Evolutionary conservation across 495 filamentous ascomycete genomes (phyloP).

Genomic region (Amorphotheca resinae): DNA sequence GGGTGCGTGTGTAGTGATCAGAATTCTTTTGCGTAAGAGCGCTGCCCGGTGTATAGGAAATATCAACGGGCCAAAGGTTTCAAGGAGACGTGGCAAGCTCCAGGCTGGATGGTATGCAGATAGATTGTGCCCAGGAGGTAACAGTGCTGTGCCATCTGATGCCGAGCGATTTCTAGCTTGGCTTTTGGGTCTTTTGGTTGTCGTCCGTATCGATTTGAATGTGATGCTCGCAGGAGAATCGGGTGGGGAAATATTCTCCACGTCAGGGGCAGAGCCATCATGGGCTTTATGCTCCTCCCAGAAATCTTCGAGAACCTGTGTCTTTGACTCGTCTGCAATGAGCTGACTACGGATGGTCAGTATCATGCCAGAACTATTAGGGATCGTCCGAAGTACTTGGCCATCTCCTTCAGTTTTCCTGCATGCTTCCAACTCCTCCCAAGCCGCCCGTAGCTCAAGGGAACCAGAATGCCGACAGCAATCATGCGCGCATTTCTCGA

Average conservation of each 20-base stretch:
- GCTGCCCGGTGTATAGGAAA: constrained; percentile 89
- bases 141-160: constrained; percentile 47
- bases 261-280: constrained; percentile 32
- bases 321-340: constrained; percentile 41
- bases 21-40: constrained; percentile 71
- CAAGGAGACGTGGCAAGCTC: constrained; percentile 62
- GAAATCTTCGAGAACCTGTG: constrained; percentile 56
- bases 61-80: constrained; percentile 77
- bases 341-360: constrained; percentile 30
- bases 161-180: constrained; percentile 42
- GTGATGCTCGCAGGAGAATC: constrained; percentile 36
- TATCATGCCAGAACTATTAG: not conserved
- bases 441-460: constrained; percentile 72
- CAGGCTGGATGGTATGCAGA: constrained; percentile 75
- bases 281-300: constrained; percentile 57
- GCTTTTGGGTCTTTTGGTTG: constrained; percentile 23
- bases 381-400: constrained; percentile 36
- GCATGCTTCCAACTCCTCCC: constrained; percentile 88
- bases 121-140: constrained; percentile 53
- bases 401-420: constrained; percentile 58
- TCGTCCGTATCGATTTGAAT: constrained; percentile 21
- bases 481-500: constrained; percentile 84
- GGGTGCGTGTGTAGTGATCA: constrained; percentile 73
- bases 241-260: constrained; percentile 39
- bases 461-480: constrained; percentile 78